Evolutionary conservation across 805 yeast species (phyloP).

Genomic region (Metschnikowia chrysomelidarum): DNA sequence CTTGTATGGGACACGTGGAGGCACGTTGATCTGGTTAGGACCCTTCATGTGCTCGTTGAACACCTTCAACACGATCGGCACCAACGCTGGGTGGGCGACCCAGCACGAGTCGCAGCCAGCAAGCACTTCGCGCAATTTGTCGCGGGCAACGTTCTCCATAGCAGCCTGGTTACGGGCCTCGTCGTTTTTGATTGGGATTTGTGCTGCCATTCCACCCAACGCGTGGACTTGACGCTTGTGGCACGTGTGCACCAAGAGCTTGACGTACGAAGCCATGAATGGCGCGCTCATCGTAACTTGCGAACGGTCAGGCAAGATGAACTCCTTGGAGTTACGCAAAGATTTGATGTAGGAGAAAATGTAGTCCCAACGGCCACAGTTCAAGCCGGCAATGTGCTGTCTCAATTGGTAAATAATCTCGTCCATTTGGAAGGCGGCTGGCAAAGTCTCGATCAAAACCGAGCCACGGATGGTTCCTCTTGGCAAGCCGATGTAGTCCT

Average conservation of each 20-base stretch:
- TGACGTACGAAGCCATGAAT: slow-evolving; percentile 77
- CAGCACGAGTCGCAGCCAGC: slow-evolving; percentile 88
- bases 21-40: slow-evolving; percentile 69
- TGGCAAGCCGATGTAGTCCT: slow-evolving; percentile 64
- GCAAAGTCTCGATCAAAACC: slow-evolving; percentile 77
- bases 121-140: slow-evolving; percentile 71
- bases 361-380: slow-evolving; percentile 91
- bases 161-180: slow-evolving; percentile 61
- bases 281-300: slow-evolving; percentile 80
- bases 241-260: slow-evolving; percentile 67
- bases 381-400: slow-evolving; percentile 75
- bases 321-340: slow-evolving; percentile 63
- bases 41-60: slow-evolving; percentile 79
- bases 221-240: slow-evolving; percentile 82
- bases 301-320: slow-evolving; percentile 74
- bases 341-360: slow-evolving; percentile 78
- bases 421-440: slow-evolving; percentile 85
- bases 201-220: slow-evolving; percentile 91
- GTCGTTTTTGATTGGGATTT: slow-evolving; percentile 76
- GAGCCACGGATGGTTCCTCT: slow-evolving; percentile 82
- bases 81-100: slow-evolving; percentile 87
- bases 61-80: slow-evolving; percentile 67
- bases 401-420: slow-evolving; percentile 76
- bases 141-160: slow-evolving; percentile 69
- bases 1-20: slow-evolving; percentile 44